Evolutionary conservation across 2,329 filamentous ascomycete genomes (phyloP).

Genomic region (Aspergillus udagawae): DNA sequence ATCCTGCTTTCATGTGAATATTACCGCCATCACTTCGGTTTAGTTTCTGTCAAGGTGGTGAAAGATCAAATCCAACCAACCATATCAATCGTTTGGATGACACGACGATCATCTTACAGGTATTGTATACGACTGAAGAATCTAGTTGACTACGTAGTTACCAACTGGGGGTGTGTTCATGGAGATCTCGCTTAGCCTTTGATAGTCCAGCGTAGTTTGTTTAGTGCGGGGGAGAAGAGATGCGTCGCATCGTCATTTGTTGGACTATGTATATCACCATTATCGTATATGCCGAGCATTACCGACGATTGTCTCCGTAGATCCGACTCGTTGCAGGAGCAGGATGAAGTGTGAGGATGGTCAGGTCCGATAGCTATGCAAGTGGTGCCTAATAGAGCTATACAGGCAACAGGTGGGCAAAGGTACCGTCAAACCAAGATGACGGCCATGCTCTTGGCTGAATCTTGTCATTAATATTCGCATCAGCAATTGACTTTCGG

Average conservation of each 20-base stretch:
- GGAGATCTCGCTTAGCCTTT: neutral
- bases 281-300: neutral
- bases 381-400: too few relatives aligned
- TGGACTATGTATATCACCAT: neutral
- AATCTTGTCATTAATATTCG: neutral
- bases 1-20: neutral
- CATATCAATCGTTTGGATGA: neutral
- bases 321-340: neutral
- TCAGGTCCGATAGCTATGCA: too few relatives aligned
- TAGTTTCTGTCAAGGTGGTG: too few relatives aligned
- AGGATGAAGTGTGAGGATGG: too few relatives aligned
- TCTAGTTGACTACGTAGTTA: too few relatives aligned
- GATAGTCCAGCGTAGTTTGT: neutral
- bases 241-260: neutral
- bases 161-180: neutral
- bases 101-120: neutral
- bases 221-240: neutral
- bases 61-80: neutral
- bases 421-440: too few relatives aligned
- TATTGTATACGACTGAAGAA: neutral
- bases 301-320: neutral
- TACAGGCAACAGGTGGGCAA: too few relatives aligned
- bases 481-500: neutral
- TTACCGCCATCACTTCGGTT: neutral
- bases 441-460: neutral